Percentiles rank a stretch among this genome's conserved stretches.
These are phyloP conservation scores for Neurospora sp. DNA, from an alignment of 495 filamentous ascomycete species.

Conservation along the genomic window DNA sequence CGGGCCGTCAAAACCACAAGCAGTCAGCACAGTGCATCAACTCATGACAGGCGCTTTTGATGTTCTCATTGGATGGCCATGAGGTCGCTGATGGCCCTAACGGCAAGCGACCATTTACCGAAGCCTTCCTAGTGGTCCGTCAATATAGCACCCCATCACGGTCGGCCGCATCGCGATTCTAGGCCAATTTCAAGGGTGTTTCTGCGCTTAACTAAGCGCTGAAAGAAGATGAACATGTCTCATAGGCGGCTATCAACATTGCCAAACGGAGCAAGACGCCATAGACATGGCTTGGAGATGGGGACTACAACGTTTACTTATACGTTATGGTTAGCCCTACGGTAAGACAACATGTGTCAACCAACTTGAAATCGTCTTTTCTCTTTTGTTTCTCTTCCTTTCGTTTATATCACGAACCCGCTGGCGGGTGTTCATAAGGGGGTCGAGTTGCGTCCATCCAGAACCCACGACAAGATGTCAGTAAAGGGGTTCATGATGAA, in stretches of 20 bases:
- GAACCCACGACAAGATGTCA: no score
- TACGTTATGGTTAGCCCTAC: neutral
- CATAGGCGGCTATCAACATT: neutral
- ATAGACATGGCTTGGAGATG: neutral
- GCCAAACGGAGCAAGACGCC: neutral
- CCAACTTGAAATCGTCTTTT: no score
- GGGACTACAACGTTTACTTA: neutral
- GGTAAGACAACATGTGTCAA: no score
- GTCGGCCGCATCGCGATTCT: neutral
- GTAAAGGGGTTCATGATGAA: no score
- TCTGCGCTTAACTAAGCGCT: neutral
- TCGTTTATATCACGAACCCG: neutral
- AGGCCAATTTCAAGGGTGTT: neutral
- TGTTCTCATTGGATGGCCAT: neutral
- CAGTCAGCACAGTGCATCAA: neutral
- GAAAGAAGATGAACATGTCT: neutral
- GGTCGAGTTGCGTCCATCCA: no score
- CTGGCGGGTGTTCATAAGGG: neutral
- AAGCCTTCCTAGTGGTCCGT: neutral
- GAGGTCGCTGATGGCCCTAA: neutral
- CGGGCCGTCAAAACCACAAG: neutral
- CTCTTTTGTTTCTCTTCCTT: neutral
- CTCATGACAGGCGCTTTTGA: neutral
- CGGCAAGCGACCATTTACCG: neutral
- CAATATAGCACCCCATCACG: neutral